Evolutionary conservation across 306 rosid species (phyloP).

Genomic region (Alnus glutinosa): DNA sequence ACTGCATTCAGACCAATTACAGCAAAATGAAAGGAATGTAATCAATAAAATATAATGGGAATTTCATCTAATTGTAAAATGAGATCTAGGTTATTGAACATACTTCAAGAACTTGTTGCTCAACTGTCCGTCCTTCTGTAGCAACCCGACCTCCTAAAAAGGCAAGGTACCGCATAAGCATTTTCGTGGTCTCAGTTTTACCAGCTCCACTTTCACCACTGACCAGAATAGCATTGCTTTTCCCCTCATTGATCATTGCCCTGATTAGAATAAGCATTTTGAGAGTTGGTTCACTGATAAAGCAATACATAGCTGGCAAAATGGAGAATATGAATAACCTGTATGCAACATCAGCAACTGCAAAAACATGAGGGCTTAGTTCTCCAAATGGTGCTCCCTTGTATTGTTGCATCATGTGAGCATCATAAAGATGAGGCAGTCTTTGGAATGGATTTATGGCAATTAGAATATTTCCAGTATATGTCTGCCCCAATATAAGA

Average conservation of each 20-base stretch:
- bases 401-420: conserved; percentile 98
- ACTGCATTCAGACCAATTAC: conserved; percentile 58
- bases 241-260: conserved; percentile 89
- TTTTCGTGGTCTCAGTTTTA: conserved; percentile 98
- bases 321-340: conserved; percentile 53
- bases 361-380: conserved; percentile 96
- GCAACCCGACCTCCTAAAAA: conserved; percentile 92
- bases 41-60: background rate
- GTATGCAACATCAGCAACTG: conserved; percentile 97
- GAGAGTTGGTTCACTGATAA: conserved; percentile 19
- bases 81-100: conserved; percentile 28
- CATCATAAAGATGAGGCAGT: conserved; percentile 84
- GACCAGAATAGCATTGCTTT: conserved; percentile 95
- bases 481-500: conserved; percentile 63
- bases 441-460: conserved; percentile 99
- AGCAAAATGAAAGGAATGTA: background rate
- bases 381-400: conserved; percentile 99
- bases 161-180: conserved; percentile 98
- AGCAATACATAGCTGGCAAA: conserved; percentile 19
- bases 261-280: conserved; percentile 44
- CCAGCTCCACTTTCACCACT: conserved; percentile 99
- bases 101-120: conserved; percentile 99
- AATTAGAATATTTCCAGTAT: conserved; percentile 95
- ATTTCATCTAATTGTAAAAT: conserved; percentile 20
- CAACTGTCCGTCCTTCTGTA: conserved; percentile 97